phyloP scores from a whole-genome alignment of 1,139 yeast genomes.

The Yamadazyma sp. region DNA sequence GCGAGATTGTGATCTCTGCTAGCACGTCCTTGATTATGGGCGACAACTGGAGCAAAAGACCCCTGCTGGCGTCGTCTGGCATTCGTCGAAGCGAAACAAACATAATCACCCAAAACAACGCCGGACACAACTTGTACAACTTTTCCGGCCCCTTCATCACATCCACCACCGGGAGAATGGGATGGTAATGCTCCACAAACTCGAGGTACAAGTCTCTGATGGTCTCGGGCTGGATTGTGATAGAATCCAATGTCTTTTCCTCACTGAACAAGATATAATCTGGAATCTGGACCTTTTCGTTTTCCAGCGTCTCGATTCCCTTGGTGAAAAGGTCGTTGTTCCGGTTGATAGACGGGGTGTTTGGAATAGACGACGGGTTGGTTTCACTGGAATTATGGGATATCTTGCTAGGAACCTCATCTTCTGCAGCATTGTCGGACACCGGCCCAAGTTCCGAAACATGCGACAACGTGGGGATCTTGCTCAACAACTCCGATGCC shows the following conservation, averaged over 20 bases:
- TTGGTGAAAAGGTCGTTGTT: slow-evolving; percentile 9
- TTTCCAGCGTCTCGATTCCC: neutral
- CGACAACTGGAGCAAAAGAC: slow-evolving; percentile 54
- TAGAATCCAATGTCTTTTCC: slow-evolving; percentile 67
- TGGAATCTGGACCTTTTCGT: slow-evolving; percentile 24
- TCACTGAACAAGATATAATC: slow-evolving; percentile 50
- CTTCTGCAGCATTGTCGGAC: neutral
- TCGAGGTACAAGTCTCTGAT: slow-evolving; percentile 69
- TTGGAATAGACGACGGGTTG: slow-evolving; percentile 26
- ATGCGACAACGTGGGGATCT: slow-evolving; percentile 26
- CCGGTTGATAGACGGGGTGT: slow-evolving; percentile 32
- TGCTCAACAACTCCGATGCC: slow-evolving; percentile 44
- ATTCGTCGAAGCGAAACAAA: slow-evolving; percentile 72
- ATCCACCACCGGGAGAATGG: slow-evolving; percentile 85
- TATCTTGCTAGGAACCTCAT: slow-evolving; percentile 1
- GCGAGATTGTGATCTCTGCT: slow-evolving; percentile 86
- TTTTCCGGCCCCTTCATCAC: slow-evolving; percentile 77
- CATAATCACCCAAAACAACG: slow-evolving; percentile 92
- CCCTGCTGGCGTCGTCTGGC: slow-evolving; percentile 36
- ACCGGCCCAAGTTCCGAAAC: neutral
- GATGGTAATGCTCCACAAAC: slow-evolving; percentile 74
- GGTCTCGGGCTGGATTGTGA: slow-evolving; percentile 57
- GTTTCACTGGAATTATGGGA: slow-evolving; percentile 15
- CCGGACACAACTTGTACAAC: slow-evolving; percentile 76
- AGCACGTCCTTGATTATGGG: slow-evolving; percentile 72